phyloP scores from a whole-genome alignment of 352 stramenopile species.

The Phytophthora ohioensis region DNA sequence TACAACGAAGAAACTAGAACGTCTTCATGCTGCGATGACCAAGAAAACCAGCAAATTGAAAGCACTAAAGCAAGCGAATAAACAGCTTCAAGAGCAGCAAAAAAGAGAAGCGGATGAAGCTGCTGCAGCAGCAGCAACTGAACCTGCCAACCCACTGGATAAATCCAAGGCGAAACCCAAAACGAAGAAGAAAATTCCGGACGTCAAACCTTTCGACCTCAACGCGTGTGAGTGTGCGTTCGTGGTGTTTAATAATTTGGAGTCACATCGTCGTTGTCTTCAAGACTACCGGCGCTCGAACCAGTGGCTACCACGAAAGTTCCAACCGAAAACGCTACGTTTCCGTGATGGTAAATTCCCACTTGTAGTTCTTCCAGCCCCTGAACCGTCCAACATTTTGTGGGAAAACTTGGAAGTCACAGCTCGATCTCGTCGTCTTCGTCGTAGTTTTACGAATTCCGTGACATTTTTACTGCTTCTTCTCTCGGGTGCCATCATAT shows the following conservation, averaged over 20 bases:
- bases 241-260: slow-evolving; percentile 90
- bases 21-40: slow-evolving; percentile 44
- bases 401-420: slow-evolving; percentile 90
- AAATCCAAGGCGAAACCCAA: slow-evolving; percentile 30
- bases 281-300: slow-evolving; percentile 77
- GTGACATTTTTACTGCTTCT: slow-evolving; percentile 80
- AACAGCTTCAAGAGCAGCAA: slow-evolving; percentile 17
- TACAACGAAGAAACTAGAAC: slow-evolving; percentile 43
- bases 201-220: slow-evolving; percentile 57
- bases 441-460: slow-evolving; percentile 73
- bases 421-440: slow-evolving; percentile 60
- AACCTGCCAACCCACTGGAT: background rate
- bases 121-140: background rate
- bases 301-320: slow-evolving; percentile 49
- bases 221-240: slow-evolving; percentile 83
- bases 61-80: slow-evolving; percentile 52
- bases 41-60: slow-evolving; percentile 79
- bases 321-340: slow-evolving; percentile 64
- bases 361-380: slow-evolving; percentile 60
- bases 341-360: slow-evolving; percentile 63
- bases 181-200: slow-evolving; percentile 34
- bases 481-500: slow-evolving; percentile 81
- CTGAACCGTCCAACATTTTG: slow-evolving; percentile 88
- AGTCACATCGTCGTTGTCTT: slow-evolving; percentile 77
- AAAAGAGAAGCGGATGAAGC: slow-evolving; percentile 21